Conservation (phyloP, 805 yeast genomes). For the Yamadazyma paraphyllophila region DNA sequence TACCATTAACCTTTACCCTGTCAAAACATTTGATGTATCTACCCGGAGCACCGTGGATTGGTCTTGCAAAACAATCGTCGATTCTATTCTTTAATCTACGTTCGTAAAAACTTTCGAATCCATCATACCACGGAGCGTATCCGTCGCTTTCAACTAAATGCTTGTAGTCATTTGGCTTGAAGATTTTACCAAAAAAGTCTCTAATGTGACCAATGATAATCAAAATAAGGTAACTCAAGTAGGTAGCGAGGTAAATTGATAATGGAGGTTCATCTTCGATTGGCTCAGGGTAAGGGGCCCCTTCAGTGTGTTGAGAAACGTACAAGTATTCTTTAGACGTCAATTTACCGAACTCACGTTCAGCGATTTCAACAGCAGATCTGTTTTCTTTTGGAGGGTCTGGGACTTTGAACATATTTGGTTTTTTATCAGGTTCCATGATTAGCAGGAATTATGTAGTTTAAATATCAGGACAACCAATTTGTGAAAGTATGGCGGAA, state of each 20-base stretch:
- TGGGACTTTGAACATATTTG: constrained; percentile 25
- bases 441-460: neutral
- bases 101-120: constrained; percentile 89
- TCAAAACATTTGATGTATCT: constrained; percentile 81
- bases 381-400: constrained; percentile 39
- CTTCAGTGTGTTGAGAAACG: constrained; percentile 54
- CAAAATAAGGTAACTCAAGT: constrained; percentile 77
- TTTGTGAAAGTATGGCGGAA: neutral
- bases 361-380: constrained; percentile 34
- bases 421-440: no score
- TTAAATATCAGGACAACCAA: neutral
- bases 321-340: constrained; percentile 65
- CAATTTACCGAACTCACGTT: constrained; percentile 71
- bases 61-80: constrained; percentile 93
- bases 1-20: constrained; percentile 62
- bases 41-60: constrained; percentile 98
- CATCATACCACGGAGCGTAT: constrained; percentile 92
- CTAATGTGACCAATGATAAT: constrained; percentile 87
- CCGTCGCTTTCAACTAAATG: constrained; percentile 80
- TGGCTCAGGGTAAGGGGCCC: constrained; percentile 60
- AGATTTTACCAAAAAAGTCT: constrained; percentile 79
- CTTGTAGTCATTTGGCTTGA: constrained; percentile 61
- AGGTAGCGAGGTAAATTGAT: constrained; percentile 73
- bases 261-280: constrained; percentile 86
- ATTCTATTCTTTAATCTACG: constrained; percentile 88